These are phyloP conservation scores for Aspergillus ustus DNA, from an alignment of 2,329 filamentous ascomycete genomes.

Conservation along the genomic window DNA sequence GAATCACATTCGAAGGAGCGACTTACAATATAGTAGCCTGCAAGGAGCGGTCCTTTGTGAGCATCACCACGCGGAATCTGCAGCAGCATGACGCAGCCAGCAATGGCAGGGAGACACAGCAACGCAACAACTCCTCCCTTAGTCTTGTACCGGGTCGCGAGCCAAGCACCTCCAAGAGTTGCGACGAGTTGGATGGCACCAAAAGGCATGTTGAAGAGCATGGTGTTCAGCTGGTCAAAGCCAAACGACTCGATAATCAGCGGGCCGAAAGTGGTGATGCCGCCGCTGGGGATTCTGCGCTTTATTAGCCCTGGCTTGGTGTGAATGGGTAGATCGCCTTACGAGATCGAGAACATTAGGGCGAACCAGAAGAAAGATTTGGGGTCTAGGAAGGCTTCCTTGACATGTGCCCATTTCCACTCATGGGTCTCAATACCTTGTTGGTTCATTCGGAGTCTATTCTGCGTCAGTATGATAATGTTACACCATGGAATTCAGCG, in stretches of 20 bases:
- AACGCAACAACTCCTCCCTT: constrained; percentile 61
- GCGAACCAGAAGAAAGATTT: constrained; percentile 66
- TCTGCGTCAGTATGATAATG: constrained; percentile 12
- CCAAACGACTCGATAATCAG: constrained; percentile 64
- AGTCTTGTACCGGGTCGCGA: constrained; percentile 58
- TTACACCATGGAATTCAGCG: background rate
- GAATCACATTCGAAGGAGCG: background rate
- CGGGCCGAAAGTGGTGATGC: constrained; percentile 63
- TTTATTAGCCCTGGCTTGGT: constrained; percentile 13
- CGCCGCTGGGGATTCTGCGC: constrained; percentile 58
- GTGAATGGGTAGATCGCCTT: constrained; percentile 1
- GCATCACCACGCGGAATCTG: constrained; percentile 51
- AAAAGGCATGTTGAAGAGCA: constrained; percentile 66
- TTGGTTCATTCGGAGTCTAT: constrained; percentile 55
- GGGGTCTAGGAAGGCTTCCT: constrained; percentile 59
- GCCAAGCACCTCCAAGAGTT: constrained; percentile 61
- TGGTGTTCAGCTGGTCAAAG: constrained; percentile 60
- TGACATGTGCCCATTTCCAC: constrained; percentile 59
- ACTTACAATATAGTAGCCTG: constrained; percentile 59
- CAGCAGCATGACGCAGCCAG: constrained; percentile 60
- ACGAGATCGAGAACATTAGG: constrained; percentile 60
- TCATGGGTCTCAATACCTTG: constrained; percentile 46
- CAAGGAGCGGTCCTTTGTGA: constrained; percentile 57
- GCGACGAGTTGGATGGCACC: constrained; percentile 64
- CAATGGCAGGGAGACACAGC: constrained; percentile 61